A percentile compares a stretch with the other conserved stretches of the same genome.
Evolutionary conservation across 2,329 filamentous ascomycete genomes (phyloP).

Genomic region (Metarhizium sp.): DNA sequence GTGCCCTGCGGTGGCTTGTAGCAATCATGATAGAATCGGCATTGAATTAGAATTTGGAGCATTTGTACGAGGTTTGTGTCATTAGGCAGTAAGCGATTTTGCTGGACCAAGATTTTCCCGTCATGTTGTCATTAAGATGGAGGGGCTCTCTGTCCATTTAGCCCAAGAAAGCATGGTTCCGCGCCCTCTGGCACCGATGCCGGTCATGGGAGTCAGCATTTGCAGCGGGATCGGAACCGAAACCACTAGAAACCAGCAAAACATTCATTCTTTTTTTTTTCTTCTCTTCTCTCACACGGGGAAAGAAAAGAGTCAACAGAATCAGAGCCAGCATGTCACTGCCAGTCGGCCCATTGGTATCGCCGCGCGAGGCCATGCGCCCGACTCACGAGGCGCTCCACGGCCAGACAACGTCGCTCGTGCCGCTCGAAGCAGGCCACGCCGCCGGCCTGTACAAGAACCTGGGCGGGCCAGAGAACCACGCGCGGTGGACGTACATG

Average conservation of each 20-base stretch:
- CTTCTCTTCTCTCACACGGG: background rate
- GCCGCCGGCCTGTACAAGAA: conserved; percentile 20
- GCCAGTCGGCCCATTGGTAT: conserved; percentile 4
- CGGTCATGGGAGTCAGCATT: too few relatives aligned
- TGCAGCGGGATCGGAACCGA: too few relatives aligned
- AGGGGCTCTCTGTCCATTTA: too few relatives aligned
- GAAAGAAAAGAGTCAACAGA: background rate
- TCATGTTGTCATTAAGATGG: too few relatives aligned
- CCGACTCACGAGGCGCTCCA: conserved; percentile 13
- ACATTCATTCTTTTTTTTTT: background rate
- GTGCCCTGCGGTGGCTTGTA: background rate
- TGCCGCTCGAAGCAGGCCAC: conserved; percentile 18
- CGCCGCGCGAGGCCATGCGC: conserved; percentile 3
- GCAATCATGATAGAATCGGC: background rate
- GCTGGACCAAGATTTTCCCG: too few relatives aligned
- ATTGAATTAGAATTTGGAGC: background rate
- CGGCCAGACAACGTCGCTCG: conserved; percentile 21
- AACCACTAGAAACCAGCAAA: too few relatives aligned
- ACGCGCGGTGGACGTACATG: conserved; percentile 25
- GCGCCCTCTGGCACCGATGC: too few relatives aligned
- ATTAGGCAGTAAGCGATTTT: too few relatives aligned
- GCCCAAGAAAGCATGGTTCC: too few relatives aligned
- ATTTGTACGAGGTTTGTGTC: background rate
- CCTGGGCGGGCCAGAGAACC: conserved; percentile 22
- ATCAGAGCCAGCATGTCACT: background rate